These are phyloP conservation scores for Bolboschoenus planiculmis DNA, from an alignment of 176 grass and related monocot genomes.

Conservation along the genomic window DNA sequence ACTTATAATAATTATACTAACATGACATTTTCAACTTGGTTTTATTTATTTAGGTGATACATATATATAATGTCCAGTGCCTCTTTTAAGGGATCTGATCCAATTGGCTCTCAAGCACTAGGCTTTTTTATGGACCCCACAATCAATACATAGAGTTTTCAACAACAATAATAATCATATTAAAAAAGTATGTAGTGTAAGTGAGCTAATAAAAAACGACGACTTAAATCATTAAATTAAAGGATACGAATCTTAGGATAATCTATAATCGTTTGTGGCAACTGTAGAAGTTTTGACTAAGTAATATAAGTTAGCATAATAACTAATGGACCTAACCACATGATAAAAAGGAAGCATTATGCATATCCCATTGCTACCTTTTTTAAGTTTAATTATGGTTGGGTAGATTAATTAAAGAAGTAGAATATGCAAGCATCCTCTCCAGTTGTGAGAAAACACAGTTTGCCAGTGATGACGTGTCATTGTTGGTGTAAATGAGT, in stretches of 20 bases:
- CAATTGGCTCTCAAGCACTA: neutral
- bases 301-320: slow-evolving; percentile 30
- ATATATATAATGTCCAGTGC: neutral
- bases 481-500: neutral
- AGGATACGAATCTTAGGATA: slow-evolving; percentile 91
- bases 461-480: neutral
- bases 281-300: slow-evolving; percentile 72
- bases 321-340: neutral
- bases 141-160: neutral
- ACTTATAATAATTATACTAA: too few species aligned
- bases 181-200: neutral
- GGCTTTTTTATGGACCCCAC: neutral
- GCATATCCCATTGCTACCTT: neutral
- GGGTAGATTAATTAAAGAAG: neutral
- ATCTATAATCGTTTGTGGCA: slow-evolving; percentile 42
- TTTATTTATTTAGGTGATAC: neutral
- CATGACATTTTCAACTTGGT: neutral
- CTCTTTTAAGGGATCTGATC: neutral
- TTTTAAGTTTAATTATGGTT: neutral
- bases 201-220: slow-evolving; percentile 23
- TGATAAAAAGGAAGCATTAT: slow-evolving; percentile 10
- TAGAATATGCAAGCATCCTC: neutral
- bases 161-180: neutral
- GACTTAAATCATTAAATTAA: slow-evolving; percentile 35
- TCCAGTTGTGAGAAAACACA: neutral